phyloP scores from a whole-genome alignment of 1,284 basidiomycete species.

The Vanrija sp. region DNA sequence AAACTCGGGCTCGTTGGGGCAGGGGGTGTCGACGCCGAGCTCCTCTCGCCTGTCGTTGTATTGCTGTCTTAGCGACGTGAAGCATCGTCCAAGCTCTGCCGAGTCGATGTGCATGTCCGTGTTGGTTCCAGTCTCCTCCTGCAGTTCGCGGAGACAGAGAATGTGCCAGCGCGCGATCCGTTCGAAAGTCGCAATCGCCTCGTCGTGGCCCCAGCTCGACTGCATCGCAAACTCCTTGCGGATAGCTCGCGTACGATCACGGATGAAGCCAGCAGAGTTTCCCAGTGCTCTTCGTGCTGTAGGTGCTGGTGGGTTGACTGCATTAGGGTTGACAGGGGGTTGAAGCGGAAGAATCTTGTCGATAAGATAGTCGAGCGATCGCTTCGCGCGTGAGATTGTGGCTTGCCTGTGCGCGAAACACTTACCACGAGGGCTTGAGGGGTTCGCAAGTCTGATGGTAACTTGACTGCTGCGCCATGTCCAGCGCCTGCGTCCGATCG shows the following conservation, averaged over 20 bases:
- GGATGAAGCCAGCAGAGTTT: slow-evolving; percentile 61
- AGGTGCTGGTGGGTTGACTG: slow-evolving; percentile 18
- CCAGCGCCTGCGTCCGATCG: slow-evolving; percentile 71
- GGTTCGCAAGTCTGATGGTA: slow-evolving; percentile 89
- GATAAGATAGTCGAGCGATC: slow-evolving; percentile 89
- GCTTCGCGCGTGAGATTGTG: slow-evolving; percentile 50
- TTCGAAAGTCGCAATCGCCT: slow-evolving; percentile 86
- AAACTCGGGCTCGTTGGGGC: slow-evolving; percentile 88
- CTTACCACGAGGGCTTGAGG: slow-evolving; percentile 72
- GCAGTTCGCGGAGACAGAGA: slow-evolving; percentile 72
- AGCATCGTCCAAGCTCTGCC: slow-evolving; percentile 44
- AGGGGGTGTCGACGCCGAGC: slow-evolving; percentile 53
- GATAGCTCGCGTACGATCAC: slow-evolving; percentile 86
- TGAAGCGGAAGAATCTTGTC: slow-evolving; percentile 67
- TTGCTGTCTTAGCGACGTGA: slow-evolving; percentile 86
- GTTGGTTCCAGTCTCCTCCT: slow-evolving; percentile 43
- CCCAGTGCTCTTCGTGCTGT: slow-evolving; percentile 57
- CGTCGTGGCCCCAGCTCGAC: slow-evolving; percentile 63
- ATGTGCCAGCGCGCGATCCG: slow-evolving; percentile 93
- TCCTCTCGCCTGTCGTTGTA: slow-evolving; percentile 75
- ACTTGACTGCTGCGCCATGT: slow-evolving; percentile 53
- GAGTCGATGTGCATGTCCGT: slow-evolving; percentile 46
- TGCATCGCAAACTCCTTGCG: slow-evolving; percentile 95
- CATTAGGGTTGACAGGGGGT: slow-evolving; percentile 26
- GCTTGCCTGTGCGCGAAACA: background rate